A percentile compares a stretch with the other conserved stretches of the same genome.
These are phyloP conservation scores for Microstegium vimineum DNA, from an alignment of 176 grass and related monocot species.

Conservation along the genomic window DNA sequence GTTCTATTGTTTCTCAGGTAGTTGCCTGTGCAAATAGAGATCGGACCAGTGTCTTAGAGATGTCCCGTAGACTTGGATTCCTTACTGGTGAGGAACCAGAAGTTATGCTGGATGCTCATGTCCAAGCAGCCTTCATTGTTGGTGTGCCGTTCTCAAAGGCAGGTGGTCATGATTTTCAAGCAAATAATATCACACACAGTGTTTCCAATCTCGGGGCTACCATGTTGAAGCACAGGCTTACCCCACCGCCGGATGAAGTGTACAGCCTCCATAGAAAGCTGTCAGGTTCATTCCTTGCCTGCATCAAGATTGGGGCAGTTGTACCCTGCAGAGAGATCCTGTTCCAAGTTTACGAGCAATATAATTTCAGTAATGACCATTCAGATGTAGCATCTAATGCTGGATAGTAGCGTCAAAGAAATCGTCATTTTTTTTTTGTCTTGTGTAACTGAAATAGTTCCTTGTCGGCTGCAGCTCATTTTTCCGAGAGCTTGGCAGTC, in stretches of 20 bases:
- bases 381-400: constrained; percentile 40
- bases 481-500: constrained; percentile 37
- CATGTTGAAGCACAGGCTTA: constrained; percentile 85
- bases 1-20: constrained; percentile 40
- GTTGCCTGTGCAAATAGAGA: constrained; percentile 87
- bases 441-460: constrained; percentile 2
- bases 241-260: constrained; percentile 85
- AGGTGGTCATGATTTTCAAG: constrained; percentile 63
- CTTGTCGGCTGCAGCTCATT: constrained; percentile 17
- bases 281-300: constrained; percentile 90
- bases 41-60: constrained; percentile 59
- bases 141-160: constrained; percentile 72
- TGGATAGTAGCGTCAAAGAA: constrained; percentile 21
- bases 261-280: constrained; percentile 96
- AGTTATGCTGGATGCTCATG: constrained; percentile 91
- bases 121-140: constrained; percentile 80
- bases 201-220: constrained; percentile 87
- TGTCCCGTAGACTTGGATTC: constrained; percentile 88
- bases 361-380: constrained; percentile 46
- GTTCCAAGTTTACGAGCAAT: constrained; percentile 56
- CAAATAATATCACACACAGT: constrained; percentile 76
- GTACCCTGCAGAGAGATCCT: constrained; percentile 87
- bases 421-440: not conserved
- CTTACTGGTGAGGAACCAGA: constrained; percentile 74
- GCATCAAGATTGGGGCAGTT: constrained; percentile 83